Conservation (phyloP, 345 rosid species). For the Rhodamnia argentea region DNA sequence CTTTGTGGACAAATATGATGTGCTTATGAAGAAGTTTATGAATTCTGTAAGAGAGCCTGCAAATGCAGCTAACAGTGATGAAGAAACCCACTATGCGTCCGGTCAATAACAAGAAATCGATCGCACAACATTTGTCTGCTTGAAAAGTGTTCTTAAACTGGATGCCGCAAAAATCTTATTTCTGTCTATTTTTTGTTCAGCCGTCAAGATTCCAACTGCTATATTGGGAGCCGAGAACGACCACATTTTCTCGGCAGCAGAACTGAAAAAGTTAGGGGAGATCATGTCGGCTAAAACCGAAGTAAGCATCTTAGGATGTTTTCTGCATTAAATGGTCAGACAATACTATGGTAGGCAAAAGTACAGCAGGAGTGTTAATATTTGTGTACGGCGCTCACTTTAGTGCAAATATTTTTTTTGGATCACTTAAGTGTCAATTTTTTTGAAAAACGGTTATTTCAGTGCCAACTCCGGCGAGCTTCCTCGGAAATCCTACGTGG, state of each 20-base stretch:
- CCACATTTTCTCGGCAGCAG: constrained; percentile 14
- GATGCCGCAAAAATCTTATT: neutral
- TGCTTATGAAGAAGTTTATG: neutral
- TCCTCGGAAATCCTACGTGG: too few species aligned
- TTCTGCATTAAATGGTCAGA: neutral
- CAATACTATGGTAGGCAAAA: neutral
- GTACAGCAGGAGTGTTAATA: too few species aligned
- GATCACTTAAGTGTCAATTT: too few species aligned
- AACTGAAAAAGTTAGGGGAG: constrained; percentile 19
- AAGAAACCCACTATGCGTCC: neutral
- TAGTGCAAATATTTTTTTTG: too few species aligned
- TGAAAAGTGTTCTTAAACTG: neutral
- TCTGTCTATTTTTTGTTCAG: constrained; percentile 13
- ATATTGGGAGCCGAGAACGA: constrained; percentile 40
- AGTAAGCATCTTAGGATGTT: constrained; percentile 1
- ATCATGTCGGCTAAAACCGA: constrained; percentile 17
- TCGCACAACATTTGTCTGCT: neutral
- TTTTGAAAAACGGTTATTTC: too few species aligned
- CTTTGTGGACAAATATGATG: neutral
- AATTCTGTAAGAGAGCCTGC: neutral
- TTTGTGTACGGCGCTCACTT: too few species aligned
- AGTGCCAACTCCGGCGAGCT: too few species aligned
- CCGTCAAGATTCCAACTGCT: constrained; percentile 28
- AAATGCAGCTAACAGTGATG: neutral
- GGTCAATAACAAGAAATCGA: neutral